Evolutionary conservation across 768 basidiomycete species (phyloP).

Genomic region (Plicaturopsis crispa): DNA sequence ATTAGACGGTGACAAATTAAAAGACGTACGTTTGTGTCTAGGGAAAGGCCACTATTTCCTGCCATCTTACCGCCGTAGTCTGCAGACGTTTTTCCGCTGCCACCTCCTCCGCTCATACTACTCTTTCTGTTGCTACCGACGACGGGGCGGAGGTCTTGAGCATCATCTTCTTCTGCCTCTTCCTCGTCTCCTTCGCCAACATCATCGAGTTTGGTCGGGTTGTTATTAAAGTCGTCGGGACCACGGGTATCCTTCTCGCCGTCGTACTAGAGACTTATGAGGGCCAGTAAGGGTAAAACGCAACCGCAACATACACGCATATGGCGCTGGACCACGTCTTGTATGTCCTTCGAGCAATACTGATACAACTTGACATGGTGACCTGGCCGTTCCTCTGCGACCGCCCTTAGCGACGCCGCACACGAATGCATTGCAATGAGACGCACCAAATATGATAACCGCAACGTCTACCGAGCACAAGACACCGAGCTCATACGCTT

Average conservation of each 20-base stretch:
- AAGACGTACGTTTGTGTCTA: constrained; percentile 23
- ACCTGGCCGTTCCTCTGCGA: constrained; percentile 64
- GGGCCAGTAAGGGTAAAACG: constrained; percentile 2
- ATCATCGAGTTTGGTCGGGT: constrained; percentile 17
- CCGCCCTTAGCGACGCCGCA: constrained; percentile 17
- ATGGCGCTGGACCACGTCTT: constrained; percentile 65
- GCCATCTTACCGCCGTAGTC: too few species aligned
- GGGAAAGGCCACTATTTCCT: constrained; percentile 3
- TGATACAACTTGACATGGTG: constrained; percentile 80
- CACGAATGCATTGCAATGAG: constrained; percentile 1
- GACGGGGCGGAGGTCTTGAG: constrained; percentile 20
- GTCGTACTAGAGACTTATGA: constrained; percentile 28
- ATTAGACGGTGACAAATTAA: constrained; percentile 13
- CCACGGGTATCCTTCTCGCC: constrained; percentile 43
- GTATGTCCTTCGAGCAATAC: constrained; percentile 67
- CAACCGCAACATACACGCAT: constrained; percentile 33
- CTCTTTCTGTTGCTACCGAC: constrained; percentile 12
- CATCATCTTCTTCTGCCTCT: constrained; percentile 31
- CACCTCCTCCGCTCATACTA: constrained; percentile 17
- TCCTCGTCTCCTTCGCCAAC: constrained; percentile 17
- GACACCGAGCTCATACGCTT: constrained; percentile 86
- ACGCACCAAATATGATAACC: constrained; percentile 76
- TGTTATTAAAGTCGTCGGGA: constrained; percentile 40
- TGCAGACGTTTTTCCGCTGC: constrained; percentile 10
- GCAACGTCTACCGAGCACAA: constrained; percentile 85